Evolutionary conservation across 176 grass and related monocot genomes (phyloP).

Genomic region (Miscanthus lutarioriparius): DNA sequence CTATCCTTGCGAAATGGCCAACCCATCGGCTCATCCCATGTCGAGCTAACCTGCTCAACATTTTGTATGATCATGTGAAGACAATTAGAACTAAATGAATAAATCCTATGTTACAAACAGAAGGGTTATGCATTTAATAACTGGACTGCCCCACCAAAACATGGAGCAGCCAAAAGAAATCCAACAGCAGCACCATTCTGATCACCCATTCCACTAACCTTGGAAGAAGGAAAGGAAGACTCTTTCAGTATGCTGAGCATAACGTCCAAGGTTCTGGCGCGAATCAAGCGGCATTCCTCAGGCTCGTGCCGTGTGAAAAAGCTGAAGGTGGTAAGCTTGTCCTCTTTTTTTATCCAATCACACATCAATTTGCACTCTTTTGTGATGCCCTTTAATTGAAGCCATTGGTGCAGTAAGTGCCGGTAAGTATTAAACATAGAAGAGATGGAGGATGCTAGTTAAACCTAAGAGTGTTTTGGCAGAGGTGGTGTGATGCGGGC

Average conservation of each 20-base stretch:
- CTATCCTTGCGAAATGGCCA: too few relatives aligned
- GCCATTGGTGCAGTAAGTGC: neutral
- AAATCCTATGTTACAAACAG: neutral
- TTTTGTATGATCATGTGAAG: neutral
- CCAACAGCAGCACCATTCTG: neutral
- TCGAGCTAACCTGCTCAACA: neutral
- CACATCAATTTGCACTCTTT: constrained; percentile 13
- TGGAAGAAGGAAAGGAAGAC: constrained; percentile 12
- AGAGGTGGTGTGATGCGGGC: neutral
- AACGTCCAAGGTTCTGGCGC: neutral
- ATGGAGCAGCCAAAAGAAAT: neutral
- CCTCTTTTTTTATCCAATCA: constrained; percentile 1
- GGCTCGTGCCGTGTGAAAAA: neutral
- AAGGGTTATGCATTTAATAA: neutral
- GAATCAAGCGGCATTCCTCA: neutral
- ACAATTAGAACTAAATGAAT: neutral
- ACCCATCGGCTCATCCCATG: too few relatives aligned
- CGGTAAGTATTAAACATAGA: neutral
- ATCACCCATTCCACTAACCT: neutral
- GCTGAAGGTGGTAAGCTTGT: neutral
- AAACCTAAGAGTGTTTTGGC: neutral
- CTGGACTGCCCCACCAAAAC: neutral
- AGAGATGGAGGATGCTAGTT: neutral
- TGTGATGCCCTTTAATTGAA: neutral
- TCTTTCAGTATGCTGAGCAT: neutral